Base-by-base conservation (phyloP, 1,284 basidiomycete genomes). In the Thecaphora thlaspeos region DNA sequence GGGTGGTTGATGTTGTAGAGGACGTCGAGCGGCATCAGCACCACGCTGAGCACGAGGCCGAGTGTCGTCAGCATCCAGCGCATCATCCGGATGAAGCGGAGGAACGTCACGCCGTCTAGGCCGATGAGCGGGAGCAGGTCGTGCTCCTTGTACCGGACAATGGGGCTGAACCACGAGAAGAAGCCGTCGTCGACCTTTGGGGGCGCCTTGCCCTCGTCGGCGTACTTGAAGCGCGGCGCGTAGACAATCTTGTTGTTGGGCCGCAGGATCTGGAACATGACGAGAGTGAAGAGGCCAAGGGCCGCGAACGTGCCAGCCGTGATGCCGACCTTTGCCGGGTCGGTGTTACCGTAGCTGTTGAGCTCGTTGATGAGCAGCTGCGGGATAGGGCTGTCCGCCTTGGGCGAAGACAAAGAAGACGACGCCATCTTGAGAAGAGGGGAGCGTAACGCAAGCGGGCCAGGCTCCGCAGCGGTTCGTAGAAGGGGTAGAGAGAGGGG, bases 81-180 rank as follows among this genome's bases (percentile, higher is more conserved):
- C 73, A 89, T 84, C 81, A 99, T 86, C 57, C 91, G 86, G 24
- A 88, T 83, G 78, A 98, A 96, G 21, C 93, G 88, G 18, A 99
- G 84, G 79, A 90, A 99, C 14, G 89, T 84, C 45, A 91, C 88
- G 0, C 93, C 94, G 77, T 99, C 95, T 19, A 96, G 68, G 28
- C 83, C 94, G 71, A 96, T 84, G 77, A 93, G 91, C 66, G 89
- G 86, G 28, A 97, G 82, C 41, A 97, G 84, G 66, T 91, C 87
- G 24, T 87, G 85, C 79, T 98, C 94, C 70, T 88, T 88, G 26
- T 88, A 87, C 59, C 86, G 84, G 45, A 91, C 73, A 19, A 97
- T 84, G 2, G 94, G 93, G 21, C 87, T 86, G 1, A 97, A 81
- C 94, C 93, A 78, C 38, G 68, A 61, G 40, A 77, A 68, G 37